These are phyloP conservation scores for Aureobasidium sp. DNA, from an alignment of 2,329 filamentous ascomycete genomes.

Conservation along the genomic window DNA sequence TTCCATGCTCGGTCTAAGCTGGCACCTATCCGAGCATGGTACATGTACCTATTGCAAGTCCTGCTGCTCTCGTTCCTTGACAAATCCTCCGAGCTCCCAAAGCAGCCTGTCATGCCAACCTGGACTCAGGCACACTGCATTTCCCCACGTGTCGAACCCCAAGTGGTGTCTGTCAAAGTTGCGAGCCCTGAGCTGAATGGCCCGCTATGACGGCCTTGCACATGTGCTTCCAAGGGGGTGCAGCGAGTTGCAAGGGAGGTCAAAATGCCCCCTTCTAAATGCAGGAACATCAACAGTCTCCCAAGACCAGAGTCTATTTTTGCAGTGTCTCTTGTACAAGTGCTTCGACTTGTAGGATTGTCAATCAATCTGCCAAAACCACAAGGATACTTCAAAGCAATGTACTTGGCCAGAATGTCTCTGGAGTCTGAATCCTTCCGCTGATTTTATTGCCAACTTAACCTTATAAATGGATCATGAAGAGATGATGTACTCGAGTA, in stretches of 20 bases:
- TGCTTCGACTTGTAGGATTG: background rate
- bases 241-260: background rate
- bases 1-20: background rate
- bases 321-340: background rate
- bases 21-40: background rate
- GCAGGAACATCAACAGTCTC: constrained; percentile 1
- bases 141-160: background rate
- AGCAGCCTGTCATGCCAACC: background rate
- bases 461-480: background rate
- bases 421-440: constrained; percentile 1
- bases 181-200: constrained; percentile 3
- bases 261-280: background rate
- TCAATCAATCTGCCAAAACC: background rate
- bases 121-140: background rate
- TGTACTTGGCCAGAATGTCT: background rate
- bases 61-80: background rate
- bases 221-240: background rate
- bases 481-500: background rate
- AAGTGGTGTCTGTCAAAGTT: background rate
- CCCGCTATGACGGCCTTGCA: background rate
- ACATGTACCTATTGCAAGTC: background rate
- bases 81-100: background rate
- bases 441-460: background rate
- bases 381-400: background rate
- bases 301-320: constrained; percentile 4